Conservation (phyloP, 352 stramenopile species). For the Globisporangium rhizosaccharum region DNA sequence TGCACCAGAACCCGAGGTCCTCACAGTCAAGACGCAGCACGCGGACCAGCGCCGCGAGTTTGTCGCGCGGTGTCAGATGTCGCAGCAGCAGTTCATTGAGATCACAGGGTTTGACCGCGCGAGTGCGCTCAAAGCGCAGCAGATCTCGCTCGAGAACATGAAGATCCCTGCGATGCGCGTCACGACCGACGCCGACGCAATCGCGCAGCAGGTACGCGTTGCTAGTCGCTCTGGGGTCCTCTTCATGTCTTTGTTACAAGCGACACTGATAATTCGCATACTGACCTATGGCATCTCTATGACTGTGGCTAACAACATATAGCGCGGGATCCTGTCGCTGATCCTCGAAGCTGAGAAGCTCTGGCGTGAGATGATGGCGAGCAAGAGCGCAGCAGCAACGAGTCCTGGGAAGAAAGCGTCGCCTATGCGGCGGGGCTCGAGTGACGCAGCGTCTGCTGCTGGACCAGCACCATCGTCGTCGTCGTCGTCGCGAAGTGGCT, state of each 20-base stretch:
- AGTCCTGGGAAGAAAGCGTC: slow-evolving; percentile 1
- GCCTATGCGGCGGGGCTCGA: neutral
- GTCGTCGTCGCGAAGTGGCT: too few species aligned
- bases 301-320: neutral
- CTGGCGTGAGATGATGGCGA: slow-evolving; percentile 43
- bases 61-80: slow-evolving; percentile 58
- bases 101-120: slow-evolving; percentile 62
- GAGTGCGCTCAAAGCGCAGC: slow-evolving; percentile 56
- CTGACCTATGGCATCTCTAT: neutral
- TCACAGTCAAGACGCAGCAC: slow-evolving; percentile 54
- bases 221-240: too few species aligned
- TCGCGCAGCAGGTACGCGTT: slow-evolving; percentile 44
- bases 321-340: slow-evolving; percentile 63
- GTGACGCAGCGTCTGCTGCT: neutral
- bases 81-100: slow-evolving; percentile 74
- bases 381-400: slow-evolving; percentile 7
- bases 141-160: slow-evolving; percentile 65
- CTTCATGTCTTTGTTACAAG: too few species aligned
- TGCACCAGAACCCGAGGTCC: slow-evolving; percentile 19
- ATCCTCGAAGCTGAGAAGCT: slow-evolving; percentile 68
- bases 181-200: slow-evolving; percentile 32
- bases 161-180: slow-evolving; percentile 70
- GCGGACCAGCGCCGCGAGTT: slow-evolving; percentile 65
- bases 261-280: neutral
- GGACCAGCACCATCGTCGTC: too few species aligned